These are phyloP conservation scores for Ophiostoma himal-ulmi DNA, from an alignment of 2,329 filamentous ascomycete genomes.

Conservation along the genomic window DNA sequence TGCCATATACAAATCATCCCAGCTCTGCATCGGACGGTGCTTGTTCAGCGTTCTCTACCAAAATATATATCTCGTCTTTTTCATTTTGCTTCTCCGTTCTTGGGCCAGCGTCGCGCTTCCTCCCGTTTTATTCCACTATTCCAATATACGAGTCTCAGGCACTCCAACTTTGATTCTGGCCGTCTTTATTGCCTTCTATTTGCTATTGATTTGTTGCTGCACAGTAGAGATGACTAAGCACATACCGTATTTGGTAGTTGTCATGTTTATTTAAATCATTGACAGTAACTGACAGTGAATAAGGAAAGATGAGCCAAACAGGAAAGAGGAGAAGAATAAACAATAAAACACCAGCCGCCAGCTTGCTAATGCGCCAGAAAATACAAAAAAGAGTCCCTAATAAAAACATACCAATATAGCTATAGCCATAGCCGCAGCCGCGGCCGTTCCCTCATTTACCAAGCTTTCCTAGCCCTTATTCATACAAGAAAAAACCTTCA, in stretches of 20 bases:
- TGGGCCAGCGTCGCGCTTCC: neutral
- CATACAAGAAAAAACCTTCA: neutral
- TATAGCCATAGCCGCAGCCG: neutral
- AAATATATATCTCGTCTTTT: neutral
- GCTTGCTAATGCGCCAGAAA: neutral
- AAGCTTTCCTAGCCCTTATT: neutral
- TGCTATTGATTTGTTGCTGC: neutral
- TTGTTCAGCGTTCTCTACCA: conserved; percentile 2
- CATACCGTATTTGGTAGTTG: neutral
- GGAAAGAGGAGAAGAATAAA: neutral
- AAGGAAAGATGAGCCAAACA: neutral
- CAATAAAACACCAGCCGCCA: neutral
- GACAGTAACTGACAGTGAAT: neutral
- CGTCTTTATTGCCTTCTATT: neutral
- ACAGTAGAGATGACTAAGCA: neutral
- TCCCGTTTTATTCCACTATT: neutral
- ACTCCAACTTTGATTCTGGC: neutral
- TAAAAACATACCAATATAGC: neutral
- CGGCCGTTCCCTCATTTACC: neutral
- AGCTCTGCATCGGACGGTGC: conserved; percentile 9
- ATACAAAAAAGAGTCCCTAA: neutral
- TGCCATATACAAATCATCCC: neutral
- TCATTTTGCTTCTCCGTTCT: neutral
- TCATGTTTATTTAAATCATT: neutral
- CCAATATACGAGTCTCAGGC: neutral